Conservation (phyloP, 108 stramenopile species). For the Nannochloropsis gaditana region DNA sequence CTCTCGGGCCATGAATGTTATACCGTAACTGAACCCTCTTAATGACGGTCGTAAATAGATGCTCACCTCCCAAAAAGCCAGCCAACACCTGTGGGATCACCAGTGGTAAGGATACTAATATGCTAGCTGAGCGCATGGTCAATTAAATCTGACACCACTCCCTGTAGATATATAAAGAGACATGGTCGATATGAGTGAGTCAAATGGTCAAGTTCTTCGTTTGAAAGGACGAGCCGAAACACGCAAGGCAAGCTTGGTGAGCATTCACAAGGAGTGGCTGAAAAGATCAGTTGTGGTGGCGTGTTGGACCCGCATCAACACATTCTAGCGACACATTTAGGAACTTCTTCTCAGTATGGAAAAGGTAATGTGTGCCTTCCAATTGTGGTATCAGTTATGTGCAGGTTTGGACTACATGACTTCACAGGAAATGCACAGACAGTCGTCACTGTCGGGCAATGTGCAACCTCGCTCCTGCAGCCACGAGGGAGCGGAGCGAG, state of each 20-base stretch:
- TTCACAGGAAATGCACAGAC: neutral
- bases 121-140: neutral
- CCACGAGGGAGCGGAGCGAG: neutral
- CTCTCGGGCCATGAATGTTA: no score
- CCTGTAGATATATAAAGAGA: neutral
- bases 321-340: neutral
- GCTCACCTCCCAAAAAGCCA: neutral
- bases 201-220: neutral
- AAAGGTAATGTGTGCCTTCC: neutral
- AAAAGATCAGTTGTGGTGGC: no score
- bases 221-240: no score
- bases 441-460: neutral
- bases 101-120: neutral
- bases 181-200: neutral
- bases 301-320: neutral
- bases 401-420: no score
- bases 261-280: no score
- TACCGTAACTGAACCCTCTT: no score
- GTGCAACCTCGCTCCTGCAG: neutral
- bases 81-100: neutral
- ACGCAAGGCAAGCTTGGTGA: no score
- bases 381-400: neutral
- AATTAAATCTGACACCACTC: neutral
- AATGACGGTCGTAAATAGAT: no score
- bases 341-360: neutral